Conservation (phyloP, 2,329 filamentous ascomycete species). For the Herpotrichia juniperi region DNA sequence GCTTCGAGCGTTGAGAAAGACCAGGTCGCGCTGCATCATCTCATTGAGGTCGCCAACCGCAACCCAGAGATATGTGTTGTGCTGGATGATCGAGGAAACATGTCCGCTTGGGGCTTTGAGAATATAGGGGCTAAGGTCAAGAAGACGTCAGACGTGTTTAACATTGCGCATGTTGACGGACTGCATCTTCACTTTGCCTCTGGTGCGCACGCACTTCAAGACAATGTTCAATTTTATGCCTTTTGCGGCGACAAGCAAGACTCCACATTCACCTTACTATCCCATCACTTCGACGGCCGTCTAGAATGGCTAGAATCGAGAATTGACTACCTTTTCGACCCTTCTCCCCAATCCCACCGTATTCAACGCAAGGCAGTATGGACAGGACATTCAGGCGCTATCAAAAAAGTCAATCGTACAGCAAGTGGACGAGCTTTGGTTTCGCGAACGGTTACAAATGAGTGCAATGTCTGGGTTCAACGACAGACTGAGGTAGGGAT, state of each 20-base stretch:
- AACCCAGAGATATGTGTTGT: slow-evolving; percentile 87
- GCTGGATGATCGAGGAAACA: slow-evolving; percentile 79
- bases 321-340: slow-evolving; percentile 81
- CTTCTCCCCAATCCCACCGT: slow-evolving; percentile 63
- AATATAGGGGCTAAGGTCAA: slow-evolving; percentile 76
- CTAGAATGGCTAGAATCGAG: slow-evolving; percentile 82
- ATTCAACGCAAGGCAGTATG: slow-evolving; percentile 70
- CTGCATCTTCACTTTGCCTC: slow-evolving; percentile 51
- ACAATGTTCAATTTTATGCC: slow-evolving; percentile 73
- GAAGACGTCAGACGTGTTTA: slow-evolving; percentile 75
- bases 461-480: slow-evolving; percentile 85
- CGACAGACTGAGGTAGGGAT: slow-evolving; percentile 56
- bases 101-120: slow-evolving; percentile 93
- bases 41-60: slow-evolving; percentile 84
- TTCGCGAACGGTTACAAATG: slow-evolving; percentile 78
- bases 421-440: slow-evolving; percentile 80
- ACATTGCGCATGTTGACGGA: slow-evolving; percentile 77
- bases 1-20: slow-evolving; percentile 65
- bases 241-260: slow-evolving; percentile 70
- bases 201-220: slow-evolving; percentile 39
- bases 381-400: slow-evolving; percentile 81
- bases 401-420: slow-evolving; percentile 87
- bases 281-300: slow-evolving; percentile 84
- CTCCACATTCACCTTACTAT: slow-evolving; percentile 72
- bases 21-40: slow-evolving; percentile 77